phyloP scores from a whole-genome alignment of 2,329 filamentous ascomycete species.

The Passalora sequoiae region DNA sequence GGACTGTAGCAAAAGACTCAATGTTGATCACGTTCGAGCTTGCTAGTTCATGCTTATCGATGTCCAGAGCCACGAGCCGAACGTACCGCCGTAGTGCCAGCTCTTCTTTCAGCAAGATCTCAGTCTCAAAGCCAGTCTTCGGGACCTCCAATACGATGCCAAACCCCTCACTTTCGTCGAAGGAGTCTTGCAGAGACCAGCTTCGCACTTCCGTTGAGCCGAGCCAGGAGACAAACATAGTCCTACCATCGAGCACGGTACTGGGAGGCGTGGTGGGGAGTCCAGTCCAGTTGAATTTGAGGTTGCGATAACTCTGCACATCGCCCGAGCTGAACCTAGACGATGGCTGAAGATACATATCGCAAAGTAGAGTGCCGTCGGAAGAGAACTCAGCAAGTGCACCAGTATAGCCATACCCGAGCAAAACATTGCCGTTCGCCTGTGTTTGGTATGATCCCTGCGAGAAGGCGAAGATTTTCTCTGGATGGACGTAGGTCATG shows the following conservation, averaged over 20 bases:
- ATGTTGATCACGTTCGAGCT: slow-evolving; percentile 7
- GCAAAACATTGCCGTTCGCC: slow-evolving; percentile 48
- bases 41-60: slow-evolving; percentile 6
- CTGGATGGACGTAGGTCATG: slow-evolving; percentile 23
- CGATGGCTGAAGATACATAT: slow-evolving; percentile 46
- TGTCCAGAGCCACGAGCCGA: slow-evolving; percentile 21
- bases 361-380: slow-evolving; percentile 48
- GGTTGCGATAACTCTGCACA: slow-evolving; percentile 47
- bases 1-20: slow-evolving; percentile 3
- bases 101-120: slow-evolving; percentile 9
- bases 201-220: slow-evolving; percentile 40
- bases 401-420: slow-evolving; percentile 50
- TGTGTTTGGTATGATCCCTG: slow-evolving; percentile 51
- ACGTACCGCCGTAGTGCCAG: slow-evolving; percentile 15
- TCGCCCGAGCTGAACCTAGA: slow-evolving; percentile 37
- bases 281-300: slow-evolving; percentile 48
- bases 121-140: slow-evolving; percentile 23
- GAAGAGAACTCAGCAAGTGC: slow-evolving; percentile 38
- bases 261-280: slow-evolving; percentile 25
- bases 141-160: slow-evolving; percentile 6
- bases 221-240: slow-evolving; percentile 48
- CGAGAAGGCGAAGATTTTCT: slow-evolving; percentile 42
- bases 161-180: slow-evolving; percentile 3
- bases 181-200: slow-evolving; percentile 44
- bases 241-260: slow-evolving; percentile 22